Base-by-base conservation (phyloP, 257 asterid genomes). In the Primulina tabacum region DNA sequence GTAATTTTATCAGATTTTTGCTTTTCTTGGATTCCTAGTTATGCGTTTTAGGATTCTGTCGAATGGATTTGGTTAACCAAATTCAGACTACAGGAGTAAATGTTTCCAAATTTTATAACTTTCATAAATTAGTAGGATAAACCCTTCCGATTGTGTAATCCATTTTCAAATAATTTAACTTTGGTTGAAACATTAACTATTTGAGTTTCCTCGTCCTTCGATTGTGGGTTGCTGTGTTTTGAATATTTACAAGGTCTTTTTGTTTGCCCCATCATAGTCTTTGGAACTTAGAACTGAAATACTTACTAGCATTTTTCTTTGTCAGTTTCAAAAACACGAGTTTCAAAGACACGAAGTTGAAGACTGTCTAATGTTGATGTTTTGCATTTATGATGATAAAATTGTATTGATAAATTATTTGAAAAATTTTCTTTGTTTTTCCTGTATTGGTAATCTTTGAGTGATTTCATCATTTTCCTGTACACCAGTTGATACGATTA, bases 391-490 rank as follows among this genome's bases (percentile, higher is more conserved):
- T 68, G 59, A 18, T 17, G n/a, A 20, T 62, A 5, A 60, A 40
- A 69, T 24, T 34, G 37, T 35, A 8, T 28, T 7, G 40, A 33
- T 59, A 40, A 26, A 17, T 11, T 59, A 24, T 32, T 24, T 43
- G 56, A 47, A 52, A 29, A 40, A 1, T 12, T 28, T 38, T 52
- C 33, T 0, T 35, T 64, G 71, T 34, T 52, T 53, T 47, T 69
- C 30, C 5, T 16, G 21, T 10, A 6, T 64, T 35, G 57, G 17
- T 38, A 65, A 43, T 18, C 66, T 70, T 32, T 52, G 35, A 38
- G 33, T 33, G 62, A 50, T 21, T 28, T 76, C 37, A 29, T 21
- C 63, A 35, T 2, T 74, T 74, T 67, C 26, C 67, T 69, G 65
- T 38, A 55, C 12, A 16, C 57, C 62, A 60, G 56, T 40, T 70